Evolutionary conservation across 495 filamentous ascomycete species (phyloP).

Genomic region (Umbilicaria muhlenbergii): DNA sequence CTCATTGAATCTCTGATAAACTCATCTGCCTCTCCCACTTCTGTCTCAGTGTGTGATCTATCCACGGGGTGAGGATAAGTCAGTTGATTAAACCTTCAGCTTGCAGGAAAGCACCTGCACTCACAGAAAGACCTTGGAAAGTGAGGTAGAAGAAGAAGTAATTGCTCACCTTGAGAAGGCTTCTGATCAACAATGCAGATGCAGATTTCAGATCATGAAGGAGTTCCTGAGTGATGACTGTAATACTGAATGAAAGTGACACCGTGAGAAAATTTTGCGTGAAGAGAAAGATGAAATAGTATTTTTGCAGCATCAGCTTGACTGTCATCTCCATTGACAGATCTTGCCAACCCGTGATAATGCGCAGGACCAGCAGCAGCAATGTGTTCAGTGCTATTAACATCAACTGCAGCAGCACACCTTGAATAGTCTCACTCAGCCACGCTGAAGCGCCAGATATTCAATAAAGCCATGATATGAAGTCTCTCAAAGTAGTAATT

Average conservation of each 20-base stretch:
- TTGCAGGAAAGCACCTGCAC: conserved; percentile 52
- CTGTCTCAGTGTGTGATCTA: conserved; percentile 54
- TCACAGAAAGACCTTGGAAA: conserved; percentile 53
- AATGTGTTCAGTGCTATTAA: neutral
- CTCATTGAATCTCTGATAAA: conserved; percentile 49
- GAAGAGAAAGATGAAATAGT: conserved; percentile 69
- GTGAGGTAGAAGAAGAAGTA: conserved; percentile 78
- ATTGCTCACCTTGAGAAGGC: conserved; percentile 58
- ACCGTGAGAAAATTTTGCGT: conserved; percentile 67
- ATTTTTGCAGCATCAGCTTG: conserved; percentile 37
- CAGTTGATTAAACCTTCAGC: conserved; percentile 45
- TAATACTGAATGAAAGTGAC: conserved; percentile 38
- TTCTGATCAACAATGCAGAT: conserved; percentile 41
- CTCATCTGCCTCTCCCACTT: conserved; percentile 50
- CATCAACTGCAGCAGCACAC: conserved; percentile 1
- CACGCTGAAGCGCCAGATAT: neutral
- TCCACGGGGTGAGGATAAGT: conserved; percentile 40
- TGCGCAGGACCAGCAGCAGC: conserved; percentile 3
- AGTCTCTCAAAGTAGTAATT: neutral
- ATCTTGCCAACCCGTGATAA: conserved; percentile 3
- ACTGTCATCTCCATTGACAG: neutral
- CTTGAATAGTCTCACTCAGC: neutral
- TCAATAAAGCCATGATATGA: neutral
- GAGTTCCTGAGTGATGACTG: conserved; percentile 19
- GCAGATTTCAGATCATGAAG: conserved; percentile 3